Evolutionary conservation across 352 stramenopile species (phyloP).

Genomic region (Blastocystis sp.): DNA sequence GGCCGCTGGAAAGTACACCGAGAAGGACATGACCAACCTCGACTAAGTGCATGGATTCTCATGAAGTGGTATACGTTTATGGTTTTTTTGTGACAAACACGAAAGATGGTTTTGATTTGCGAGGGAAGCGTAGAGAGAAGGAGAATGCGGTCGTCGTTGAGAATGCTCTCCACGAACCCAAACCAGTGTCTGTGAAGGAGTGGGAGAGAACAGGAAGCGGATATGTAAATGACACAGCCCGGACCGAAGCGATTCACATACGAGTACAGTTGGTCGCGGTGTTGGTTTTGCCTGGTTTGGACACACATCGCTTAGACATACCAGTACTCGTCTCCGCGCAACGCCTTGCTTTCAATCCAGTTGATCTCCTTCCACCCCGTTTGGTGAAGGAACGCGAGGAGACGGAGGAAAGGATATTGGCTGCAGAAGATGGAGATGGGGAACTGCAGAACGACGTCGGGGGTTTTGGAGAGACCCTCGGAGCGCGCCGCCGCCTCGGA

Average conservation of each 20-base stretch:
- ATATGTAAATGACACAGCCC: conserved; percentile 50
- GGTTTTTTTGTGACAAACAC: conserved; percentile 8
- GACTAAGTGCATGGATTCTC: conserved; percentile 59
- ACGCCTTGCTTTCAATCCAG: conserved; percentile 49
- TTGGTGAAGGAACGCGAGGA: background rate
- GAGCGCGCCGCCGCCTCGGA: background rate
- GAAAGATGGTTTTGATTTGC: background rate
- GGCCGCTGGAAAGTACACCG: conserved; percentile 64
- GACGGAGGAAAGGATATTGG: conserved; percentile 4
- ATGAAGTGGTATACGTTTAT: conserved; percentile 56
- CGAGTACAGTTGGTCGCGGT: conserved; percentile 15
- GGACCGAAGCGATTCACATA: conserved; percentile 49
- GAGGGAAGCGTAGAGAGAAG: conserved; percentile 13
- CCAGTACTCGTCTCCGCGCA: conserved; percentile 30
- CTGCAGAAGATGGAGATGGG: background rate
- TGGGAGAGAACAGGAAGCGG: background rate
- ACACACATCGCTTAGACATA: background rate
- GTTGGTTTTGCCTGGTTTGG: background rate
- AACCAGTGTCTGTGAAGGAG: conserved; percentile 20
- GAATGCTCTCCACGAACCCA: background rate
- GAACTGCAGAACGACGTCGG: conserved; percentile 16
- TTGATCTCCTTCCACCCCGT: conserved; percentile 45
- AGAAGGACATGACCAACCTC: conserved; percentile 60
- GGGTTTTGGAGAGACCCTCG: conserved; percentile 7
- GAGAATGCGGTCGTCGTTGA: background rate